These are phyloP conservation scores for Gossypium thurberi DNA, from an alignment of 345 rosid species.

Conservation along the genomic window DNA sequence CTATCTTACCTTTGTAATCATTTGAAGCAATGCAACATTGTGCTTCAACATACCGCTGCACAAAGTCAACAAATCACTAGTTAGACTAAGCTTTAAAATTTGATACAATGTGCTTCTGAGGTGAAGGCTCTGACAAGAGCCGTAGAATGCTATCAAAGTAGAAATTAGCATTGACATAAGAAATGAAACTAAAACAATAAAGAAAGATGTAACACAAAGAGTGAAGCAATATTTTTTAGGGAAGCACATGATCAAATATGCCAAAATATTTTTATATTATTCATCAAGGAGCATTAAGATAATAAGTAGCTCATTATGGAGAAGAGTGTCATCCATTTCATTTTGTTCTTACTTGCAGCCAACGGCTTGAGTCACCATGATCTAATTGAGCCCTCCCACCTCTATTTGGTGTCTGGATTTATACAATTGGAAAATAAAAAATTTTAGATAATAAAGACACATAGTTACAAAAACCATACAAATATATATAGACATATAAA, in stretches of 20 bases:
- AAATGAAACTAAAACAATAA: slow-evolving; percentile 5
- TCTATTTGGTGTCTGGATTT: slow-evolving; percentile 63
- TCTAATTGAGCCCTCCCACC: slow-evolving; percentile 71
- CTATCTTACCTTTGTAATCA: slow-evolving; percentile 74
- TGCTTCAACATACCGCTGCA: slow-evolving; percentile 96
- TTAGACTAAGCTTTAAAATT: no score
- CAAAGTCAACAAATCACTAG: slow-evolving; percentile 21
- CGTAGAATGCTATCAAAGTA: background rate
- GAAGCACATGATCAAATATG: background rate
- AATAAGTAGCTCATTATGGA: slow-evolving; percentile 6
- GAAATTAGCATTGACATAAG: slow-evolving; percentile 5
- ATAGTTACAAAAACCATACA: background rate
- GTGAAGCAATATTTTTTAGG: background rate
- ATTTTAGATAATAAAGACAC: background rate
- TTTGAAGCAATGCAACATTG: slow-evolving; percentile 86
- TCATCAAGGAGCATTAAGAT: slow-evolving; percentile 4
- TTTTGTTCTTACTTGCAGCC: slow-evolving; percentile 81
- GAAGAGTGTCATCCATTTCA: slow-evolving; percentile 9
- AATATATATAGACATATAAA: background rate
- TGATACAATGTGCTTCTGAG: no score
- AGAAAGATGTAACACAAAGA: background rate
- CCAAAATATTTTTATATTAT: background rate
- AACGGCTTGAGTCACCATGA: slow-evolving; percentile 74
- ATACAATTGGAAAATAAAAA: background rate
- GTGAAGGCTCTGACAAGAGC: no score